Evolutionary conservation across 768 basidiomycete genomes (phyloP).

Genomic region (Hydnum rufescens): DNA sequence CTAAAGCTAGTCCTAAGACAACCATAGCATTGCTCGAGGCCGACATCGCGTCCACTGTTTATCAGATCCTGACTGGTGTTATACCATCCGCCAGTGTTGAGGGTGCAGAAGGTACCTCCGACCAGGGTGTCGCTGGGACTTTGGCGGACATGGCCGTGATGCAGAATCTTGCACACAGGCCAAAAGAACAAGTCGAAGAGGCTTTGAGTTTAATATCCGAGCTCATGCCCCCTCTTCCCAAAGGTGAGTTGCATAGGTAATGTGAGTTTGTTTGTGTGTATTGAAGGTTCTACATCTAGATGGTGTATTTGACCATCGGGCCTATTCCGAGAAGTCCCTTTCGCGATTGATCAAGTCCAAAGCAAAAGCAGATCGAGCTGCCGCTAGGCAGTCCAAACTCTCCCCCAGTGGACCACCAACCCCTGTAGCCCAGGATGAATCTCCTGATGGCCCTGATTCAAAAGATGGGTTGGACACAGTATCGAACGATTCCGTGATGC

Average conservation of each 20-base stretch:
- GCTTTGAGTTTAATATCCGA: conserved; percentile 76
- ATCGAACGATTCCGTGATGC: background rate
- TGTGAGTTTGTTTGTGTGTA: background rate
- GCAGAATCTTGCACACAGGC: conserved; percentile 89
- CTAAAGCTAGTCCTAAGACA: conserved; percentile 73
- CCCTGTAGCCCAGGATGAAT: background rate
- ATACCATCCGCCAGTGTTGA: conserved; percentile 41
- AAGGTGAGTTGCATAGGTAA: conserved; percentile 33
- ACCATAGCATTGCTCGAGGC: conserved; percentile 75
- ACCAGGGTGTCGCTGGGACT: conserved; percentile 66
- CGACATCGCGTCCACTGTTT: conserved; percentile 78
- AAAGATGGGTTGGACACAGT: background rate
- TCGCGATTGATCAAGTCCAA: conserved; percentile 58
- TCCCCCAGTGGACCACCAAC: background rate
- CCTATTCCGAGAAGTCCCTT: conserved; percentile 74
- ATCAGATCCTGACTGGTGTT: conserved; percentile 90
- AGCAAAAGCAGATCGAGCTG: conserved; percentile 35
- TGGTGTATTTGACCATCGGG: conserved; percentile 86
- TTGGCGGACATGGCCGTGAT: conserved; percentile 94
- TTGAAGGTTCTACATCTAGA: conserved; percentile 39
- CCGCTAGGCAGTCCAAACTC: conserved; percentile 6
- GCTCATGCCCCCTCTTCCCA: conserved; percentile 79
- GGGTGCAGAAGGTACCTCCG: conserved; percentile 11
- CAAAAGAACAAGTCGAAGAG: conserved; percentile 96
- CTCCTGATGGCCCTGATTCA: background rate